phyloP scores from a whole-genome alignment of 768 basidiomycete genomes.

The Tylopilus vinaceipallidus region DNA sequence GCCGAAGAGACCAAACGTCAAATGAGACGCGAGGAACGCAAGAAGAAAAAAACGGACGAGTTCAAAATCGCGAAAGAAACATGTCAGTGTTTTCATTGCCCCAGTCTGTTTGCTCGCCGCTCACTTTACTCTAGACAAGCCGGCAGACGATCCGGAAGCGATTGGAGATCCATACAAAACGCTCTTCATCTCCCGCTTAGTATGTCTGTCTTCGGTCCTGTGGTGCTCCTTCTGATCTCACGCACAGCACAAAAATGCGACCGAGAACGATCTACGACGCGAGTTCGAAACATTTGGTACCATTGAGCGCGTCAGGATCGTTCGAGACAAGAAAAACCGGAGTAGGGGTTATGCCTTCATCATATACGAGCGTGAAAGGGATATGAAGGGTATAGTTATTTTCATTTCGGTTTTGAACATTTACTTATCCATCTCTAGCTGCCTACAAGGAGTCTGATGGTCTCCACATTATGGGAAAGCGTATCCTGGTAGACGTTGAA shows the following conservation, averaged over 20 bases:
- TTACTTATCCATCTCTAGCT: constrained; percentile 41
- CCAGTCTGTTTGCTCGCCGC: constrained; percentile 5
- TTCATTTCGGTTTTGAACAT: constrained; percentile 9
- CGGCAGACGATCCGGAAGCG: constrained; percentile 86
- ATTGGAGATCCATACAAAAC: constrained; percentile 98
- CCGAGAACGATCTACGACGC: constrained; percentile 87
- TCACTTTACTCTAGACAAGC: constrained; percentile 66
- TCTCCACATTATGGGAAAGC: constrained; percentile 92
- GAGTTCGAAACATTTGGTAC: constrained; percentile 96
- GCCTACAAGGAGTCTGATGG: constrained; percentile 99
- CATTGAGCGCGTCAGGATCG: constrained; percentile 92
- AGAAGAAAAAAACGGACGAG: constrained; percentile 70
- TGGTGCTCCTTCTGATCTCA: constrained; percentile 14
- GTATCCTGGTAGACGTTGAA: constrained; percentile 97
- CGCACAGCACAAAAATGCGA: constrained; percentile 82
- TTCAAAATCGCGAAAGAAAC: constrained; percentile 81
- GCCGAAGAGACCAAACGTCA: constrained; percentile 83
- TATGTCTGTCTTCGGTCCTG: constrained; percentile 32
- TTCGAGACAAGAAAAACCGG: constrained; percentile 85
- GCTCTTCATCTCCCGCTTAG: constrained; percentile 91
- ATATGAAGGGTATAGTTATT: constrained; percentile 86
- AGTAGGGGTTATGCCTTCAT: constrained; percentile 94
- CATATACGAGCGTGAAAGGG: constrained; percentile 95
- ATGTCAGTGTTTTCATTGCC: constrained; percentile 54
- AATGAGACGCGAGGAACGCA: constrained; percentile 73